Evolutionary conservation across 805 yeast species (phyloP).

Genomic region (Yarrowia porcina): DNA sequence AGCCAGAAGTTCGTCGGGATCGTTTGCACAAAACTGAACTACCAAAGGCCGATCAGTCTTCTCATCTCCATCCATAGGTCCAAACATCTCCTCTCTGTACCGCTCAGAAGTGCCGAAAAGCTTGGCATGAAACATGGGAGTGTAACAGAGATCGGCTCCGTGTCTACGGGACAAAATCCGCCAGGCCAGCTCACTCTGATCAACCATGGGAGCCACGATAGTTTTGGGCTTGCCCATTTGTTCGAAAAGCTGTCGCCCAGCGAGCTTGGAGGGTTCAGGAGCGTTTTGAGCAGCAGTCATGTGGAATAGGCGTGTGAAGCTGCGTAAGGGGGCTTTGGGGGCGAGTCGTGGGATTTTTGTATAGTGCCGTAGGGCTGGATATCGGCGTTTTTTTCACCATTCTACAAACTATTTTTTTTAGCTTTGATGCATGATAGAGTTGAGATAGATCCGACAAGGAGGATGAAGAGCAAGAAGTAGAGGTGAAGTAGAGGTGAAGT

Average conservation of each 20-base stretch:
- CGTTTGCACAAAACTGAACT: slow-evolving; percentile 96
- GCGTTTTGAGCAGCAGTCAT: slow-evolving; percentile 7
- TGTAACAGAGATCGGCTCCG: slow-evolving; percentile 92
- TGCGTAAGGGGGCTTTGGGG: neutral
- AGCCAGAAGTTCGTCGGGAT: slow-evolving; percentile 72
- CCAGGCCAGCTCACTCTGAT: slow-evolving; percentile 95
- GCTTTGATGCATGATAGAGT: slow-evolving; percentile 6
- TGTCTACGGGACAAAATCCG: slow-evolving; percentile 76
- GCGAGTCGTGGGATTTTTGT: neutral
- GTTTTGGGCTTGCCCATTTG: slow-evolving; percentile 71
- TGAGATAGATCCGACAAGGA: neutral
- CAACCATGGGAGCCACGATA: slow-evolving; percentile 98
- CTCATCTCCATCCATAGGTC: slow-evolving; percentile 66
- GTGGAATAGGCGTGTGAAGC: slow-evolving; percentile 14
- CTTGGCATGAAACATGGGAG: slow-evolving; percentile 96
- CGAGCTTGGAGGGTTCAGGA: slow-evolving; percentile 33
- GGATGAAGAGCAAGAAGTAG: too few species aligned
- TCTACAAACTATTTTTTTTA: slow-evolving; percentile 8
- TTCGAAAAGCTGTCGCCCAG: slow-evolving; percentile 69
- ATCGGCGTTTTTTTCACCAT: neutral
- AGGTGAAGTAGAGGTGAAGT: too few species aligned
- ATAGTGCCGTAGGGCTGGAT: slow-evolving; percentile 21
- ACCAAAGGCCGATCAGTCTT: slow-evolving; percentile 76
- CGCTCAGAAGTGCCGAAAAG: slow-evolving; percentile 80
- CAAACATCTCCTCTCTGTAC: slow-evolving; percentile 69